These are phyloP conservation scores for Schizochytrium sp. DNA, from an alignment of 108 stramenopile genomes.

Conservation along the genomic window DNA sequence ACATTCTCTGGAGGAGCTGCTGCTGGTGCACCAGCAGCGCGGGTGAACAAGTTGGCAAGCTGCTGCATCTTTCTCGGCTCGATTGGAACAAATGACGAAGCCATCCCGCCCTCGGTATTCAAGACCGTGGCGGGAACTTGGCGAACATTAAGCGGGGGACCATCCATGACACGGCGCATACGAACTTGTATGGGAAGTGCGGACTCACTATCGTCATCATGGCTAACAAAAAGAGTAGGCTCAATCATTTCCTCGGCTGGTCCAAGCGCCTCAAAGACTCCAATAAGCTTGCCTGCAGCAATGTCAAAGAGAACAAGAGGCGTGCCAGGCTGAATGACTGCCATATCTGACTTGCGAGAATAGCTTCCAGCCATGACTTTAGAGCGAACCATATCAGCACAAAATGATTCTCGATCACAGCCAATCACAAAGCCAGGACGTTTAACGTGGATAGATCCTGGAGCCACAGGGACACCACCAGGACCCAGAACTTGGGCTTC, in stretches of 20 bases:
- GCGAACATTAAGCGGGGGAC: not conserved
- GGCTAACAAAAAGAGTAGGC: not conserved
- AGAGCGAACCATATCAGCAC: constrained; percentile 14
- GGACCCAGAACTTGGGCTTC: not conserved
- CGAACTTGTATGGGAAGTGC: constrained; percentile 28
- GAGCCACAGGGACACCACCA: constrained; percentile 34
- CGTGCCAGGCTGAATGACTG: constrained; percentile 54
- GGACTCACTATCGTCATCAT: constrained; percentile 30
- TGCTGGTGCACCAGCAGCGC: constrained; percentile 15
- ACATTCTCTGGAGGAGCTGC: not conserved
- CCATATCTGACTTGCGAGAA: constrained; percentile 19
- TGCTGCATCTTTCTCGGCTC: constrained; percentile 45
- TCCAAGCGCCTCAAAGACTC: constrained; percentile 44
- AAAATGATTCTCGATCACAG: not conserved
- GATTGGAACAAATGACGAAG: not conserved
- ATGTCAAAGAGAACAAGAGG: constrained; percentile 6
- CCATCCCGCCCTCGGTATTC: constrained; percentile 1
- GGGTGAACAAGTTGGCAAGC: constrained; percentile 49
- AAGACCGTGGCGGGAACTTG: constrained; percentile 32
- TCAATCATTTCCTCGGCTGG: constrained; percentile 46
- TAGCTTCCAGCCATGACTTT: constrained; percentile 15
- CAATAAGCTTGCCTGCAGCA: constrained; percentile 4
- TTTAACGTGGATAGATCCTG: constrained; percentile 21
- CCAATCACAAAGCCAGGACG: constrained; percentile 45
- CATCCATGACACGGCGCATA: not conserved